A percentile compares a stretch with the other conserved stretches of the same genome.
These are phyloP conservation scores for Astrothelium subdiscretum DNA, from an alignment of 495 filamentous ascomycete genomes.

Conservation along the genomic window DNA sequence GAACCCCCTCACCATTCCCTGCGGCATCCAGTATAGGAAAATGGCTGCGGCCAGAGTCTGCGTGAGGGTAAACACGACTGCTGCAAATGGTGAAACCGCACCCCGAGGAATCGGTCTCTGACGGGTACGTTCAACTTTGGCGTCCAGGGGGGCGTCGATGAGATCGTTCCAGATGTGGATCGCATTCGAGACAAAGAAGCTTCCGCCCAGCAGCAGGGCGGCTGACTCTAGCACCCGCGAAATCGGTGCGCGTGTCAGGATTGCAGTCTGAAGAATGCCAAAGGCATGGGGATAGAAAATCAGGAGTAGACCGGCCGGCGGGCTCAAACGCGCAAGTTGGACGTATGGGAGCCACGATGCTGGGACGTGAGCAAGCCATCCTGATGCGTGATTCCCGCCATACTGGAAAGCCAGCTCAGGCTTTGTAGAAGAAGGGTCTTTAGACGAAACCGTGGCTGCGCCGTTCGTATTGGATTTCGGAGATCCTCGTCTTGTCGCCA, in stretches of 20 bases:
- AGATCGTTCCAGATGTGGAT: slow-evolving; percentile 35
- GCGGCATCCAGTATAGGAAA: slow-evolving; percentile 18
- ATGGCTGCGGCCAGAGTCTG: slow-evolving; percentile 7
- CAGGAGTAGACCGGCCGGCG: slow-evolving; percentile 26
- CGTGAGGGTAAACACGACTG: slow-evolving; percentile 23
- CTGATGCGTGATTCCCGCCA: neutral
- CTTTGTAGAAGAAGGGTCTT: neutral
- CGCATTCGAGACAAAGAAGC: slow-evolving; percentile 34
- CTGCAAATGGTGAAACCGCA: slow-evolving; percentile 25
- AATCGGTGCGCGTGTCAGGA: slow-evolving; percentile 15
- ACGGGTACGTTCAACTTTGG: slow-evolving; percentile 25
- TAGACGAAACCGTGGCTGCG: neutral
- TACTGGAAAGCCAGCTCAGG: neutral
- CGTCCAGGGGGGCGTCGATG: slow-evolving; percentile 31
- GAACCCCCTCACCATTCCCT: neutral
- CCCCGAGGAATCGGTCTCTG: slow-evolving; percentile 32
- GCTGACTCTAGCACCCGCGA: slow-evolving; percentile 12
- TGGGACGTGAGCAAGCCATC: neutral
- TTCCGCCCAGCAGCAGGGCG: slow-evolving; percentile 24
- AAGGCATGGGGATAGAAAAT: slow-evolving; percentile 33
- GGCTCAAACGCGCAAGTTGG: slow-evolving; percentile 28
- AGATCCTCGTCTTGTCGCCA: too few relatives aligned
- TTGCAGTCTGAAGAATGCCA: slow-evolving; percentile 28
- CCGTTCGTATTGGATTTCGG: neutral
- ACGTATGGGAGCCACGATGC: slow-evolving; percentile 19